Percentiles rank a stretch among this genome's conserved stretches.
These are phyloP conservation scores for Paramyrothecium sp. DNA, from an alignment of 2,329 filamentous ascomycete species.

Conservation along the genomic window DNA sequence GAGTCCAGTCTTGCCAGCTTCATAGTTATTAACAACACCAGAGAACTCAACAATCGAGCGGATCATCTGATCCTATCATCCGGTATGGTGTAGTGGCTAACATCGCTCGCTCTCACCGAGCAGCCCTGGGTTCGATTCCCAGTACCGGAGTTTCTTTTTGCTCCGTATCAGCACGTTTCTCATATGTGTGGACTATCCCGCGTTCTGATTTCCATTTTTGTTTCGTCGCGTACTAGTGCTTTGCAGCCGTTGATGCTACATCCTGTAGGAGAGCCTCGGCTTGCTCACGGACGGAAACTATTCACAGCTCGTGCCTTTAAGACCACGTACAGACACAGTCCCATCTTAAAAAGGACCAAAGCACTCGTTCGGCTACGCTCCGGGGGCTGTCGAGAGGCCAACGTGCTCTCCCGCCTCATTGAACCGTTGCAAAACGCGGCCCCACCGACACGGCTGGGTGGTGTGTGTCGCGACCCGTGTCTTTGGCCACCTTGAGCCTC, in stretches of 20 bases:
- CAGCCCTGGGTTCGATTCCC: conserved; percentile 35
- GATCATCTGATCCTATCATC: conserved; percentile 11
- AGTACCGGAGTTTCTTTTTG: conserved; percentile 23
- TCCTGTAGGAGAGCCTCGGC: too few relatives aligned
- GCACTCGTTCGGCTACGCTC: too few relatives aligned
- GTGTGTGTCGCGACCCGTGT: not conserved
- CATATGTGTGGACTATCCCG: not conserved
- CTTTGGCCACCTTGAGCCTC: not conserved
- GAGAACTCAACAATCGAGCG: not conserved
- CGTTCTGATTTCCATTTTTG: not conserved
- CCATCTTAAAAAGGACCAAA: too few relatives aligned
- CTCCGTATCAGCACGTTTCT: not conserved
- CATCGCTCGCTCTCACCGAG: conserved; percentile 35
- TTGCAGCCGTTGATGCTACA: too few relatives aligned
- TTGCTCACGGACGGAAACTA: too few relatives aligned
- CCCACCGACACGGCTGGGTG: conserved; percentile 1
- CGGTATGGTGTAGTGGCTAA: conserved; percentile 35
- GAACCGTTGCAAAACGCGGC: conserved; percentile 2
- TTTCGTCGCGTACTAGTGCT: not conserved
- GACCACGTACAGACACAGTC: too few relatives aligned
- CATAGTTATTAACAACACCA: too few relatives aligned
- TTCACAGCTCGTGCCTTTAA: too few relatives aligned
- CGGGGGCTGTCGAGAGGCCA: not conserved
- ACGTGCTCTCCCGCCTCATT: not conserved
- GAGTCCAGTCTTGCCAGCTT: too few relatives aligned